These are phyloP conservation scores for Corymbia maculata DNA, from an alignment of 345 rosid genomes.

Conservation along the genomic window DNA sequence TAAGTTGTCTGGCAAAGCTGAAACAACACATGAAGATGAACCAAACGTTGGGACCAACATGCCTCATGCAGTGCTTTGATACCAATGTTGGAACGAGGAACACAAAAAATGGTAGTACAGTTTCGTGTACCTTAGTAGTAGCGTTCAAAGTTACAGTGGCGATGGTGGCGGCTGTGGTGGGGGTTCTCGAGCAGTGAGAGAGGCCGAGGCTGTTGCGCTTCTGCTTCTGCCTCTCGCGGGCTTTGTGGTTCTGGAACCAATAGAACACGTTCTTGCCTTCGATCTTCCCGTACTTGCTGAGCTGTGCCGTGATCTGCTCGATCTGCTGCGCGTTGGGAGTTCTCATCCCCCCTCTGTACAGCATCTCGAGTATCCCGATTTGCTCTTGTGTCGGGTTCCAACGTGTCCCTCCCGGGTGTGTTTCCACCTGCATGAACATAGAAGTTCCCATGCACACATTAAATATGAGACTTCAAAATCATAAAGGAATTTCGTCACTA, in stretches of 20 bases:
- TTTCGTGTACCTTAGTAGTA: neutral
- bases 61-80: neutral
- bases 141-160: conserved; percentile 32
- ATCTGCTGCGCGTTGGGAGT: conserved; percentile 95
- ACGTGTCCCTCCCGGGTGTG: conserved; percentile 90
- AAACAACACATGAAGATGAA: neutral
- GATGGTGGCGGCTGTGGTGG: conserved; percentile 11
- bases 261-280: conserved; percentile 97
- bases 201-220: conserved; percentile 68
- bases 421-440: conserved; percentile 49
- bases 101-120: neutral
- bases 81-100: neutral
- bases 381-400: conserved; percentile 99
- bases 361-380: conserved; percentile 85
- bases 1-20: neutral
- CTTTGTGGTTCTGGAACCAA: conserved; percentile 99
- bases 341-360: conserved; percentile 81
- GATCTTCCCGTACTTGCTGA: conserved; percentile 80
- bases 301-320: conserved; percentile 76
- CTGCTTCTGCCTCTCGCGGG: conserved; percentile 95
- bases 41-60: neutral
- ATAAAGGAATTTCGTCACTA: neutral
- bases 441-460: neutral
- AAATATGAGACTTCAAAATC: neutral
- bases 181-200: conserved; percentile 30